These are phyloP conservation scores for Takakia lepidozioides DNA, from an alignment of 225 moss, liverwort and hornwort species.

Conservation along the genomic window DNA sequence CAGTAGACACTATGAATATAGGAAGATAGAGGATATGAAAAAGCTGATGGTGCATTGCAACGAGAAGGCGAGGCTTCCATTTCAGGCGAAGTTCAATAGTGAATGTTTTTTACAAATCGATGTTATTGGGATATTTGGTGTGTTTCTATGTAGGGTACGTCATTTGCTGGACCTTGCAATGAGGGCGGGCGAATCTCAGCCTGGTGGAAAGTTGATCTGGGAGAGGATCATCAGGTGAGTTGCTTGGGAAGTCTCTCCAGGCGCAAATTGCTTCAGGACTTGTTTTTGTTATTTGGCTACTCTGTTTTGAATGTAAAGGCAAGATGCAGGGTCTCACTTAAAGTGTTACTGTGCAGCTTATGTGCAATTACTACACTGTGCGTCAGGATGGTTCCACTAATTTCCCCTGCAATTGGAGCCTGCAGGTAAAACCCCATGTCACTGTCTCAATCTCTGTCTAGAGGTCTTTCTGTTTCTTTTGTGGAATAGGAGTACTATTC, in stretches of 20 bases:
- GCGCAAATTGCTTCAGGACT: conserved; percentile 2
- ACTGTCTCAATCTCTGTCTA: neutral
- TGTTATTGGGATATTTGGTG: neutral
- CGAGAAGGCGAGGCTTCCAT: too few species aligned
- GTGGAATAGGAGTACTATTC: too few species aligned
- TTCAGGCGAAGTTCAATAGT: too few species aligned
- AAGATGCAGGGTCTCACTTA: too few species aligned
- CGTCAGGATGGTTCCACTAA: conserved; percentile 87
- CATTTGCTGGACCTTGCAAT: conserved; percentile 81
- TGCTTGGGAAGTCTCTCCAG: conserved; percentile 2
- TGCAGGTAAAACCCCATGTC: conserved; percentile 56
- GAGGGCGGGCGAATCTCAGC: conserved; percentile 58
- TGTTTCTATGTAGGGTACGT: conserved; percentile 53
- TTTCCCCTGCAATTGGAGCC: conserved; percentile 86
- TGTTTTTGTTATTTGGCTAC: conserved; percentile 7
- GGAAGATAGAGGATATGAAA: too few species aligned
- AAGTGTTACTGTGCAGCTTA: conserved; percentile 51
- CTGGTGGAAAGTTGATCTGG: conserved; percentile 99
- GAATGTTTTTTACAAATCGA: too few species aligned
- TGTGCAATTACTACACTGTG: conserved; percentile 94
- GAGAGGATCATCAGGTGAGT: conserved; percentile 69
- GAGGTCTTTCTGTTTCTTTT: neutral
- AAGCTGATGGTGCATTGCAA: too few species aligned
- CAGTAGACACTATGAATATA: too few species aligned
- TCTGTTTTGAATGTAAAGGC: too few species aligned